A percentile compares a stretch with the other conserved stretches of the same genome.
These are phyloP conservation scores for Musa troglodytarum DNA, from an alignment of 176 grass and related monocot genomes.

Conservation along the genomic window DNA sequence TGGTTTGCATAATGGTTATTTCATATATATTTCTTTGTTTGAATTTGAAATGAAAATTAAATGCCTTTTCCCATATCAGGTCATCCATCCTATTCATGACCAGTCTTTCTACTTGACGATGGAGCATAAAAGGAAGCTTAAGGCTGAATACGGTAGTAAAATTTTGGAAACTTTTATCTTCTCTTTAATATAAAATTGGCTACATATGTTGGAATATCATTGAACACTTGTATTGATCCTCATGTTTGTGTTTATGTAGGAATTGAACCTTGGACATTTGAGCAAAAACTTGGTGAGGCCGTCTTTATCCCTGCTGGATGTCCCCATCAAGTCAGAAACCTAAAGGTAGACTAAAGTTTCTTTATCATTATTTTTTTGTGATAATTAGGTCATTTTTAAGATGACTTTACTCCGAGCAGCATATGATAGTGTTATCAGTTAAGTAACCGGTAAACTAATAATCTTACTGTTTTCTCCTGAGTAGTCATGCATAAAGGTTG, in stretches of 20 bases:
- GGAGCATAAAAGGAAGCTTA: conserved; percentile 73
- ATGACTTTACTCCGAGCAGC: neutral
- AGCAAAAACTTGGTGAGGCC: conserved; percentile 79
- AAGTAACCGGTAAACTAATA: neutral
- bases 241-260: conserved; percentile 29
- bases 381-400: neutral
- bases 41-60: neutral
- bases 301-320: conserved; percentile 82
- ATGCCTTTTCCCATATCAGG: conserved; percentile 25
- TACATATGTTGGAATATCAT: neutral
- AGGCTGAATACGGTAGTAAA: conserved; percentile 40
- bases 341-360: conserved; percentile 44
- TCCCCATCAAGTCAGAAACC: conserved; percentile 80
- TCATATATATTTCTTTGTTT: neutral
- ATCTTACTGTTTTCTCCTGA: conserved; percentile 15
- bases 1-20: neutral
- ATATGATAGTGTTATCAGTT: conserved; percentile 9
- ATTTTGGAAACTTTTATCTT: neutral
- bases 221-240: neutral
- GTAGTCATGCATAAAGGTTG: conserved; percentile 91
- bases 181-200: too few relatives aligned
- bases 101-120: conserved; percentile 60
- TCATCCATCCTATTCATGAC: conserved; percentile 67
- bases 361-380: neutral
- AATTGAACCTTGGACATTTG: conserved; percentile 85